These are phyloP conservation scores for Aspergillus sclerotialis DNA, from an alignment of 2,329 filamentous ascomycete genomes.

Conservation along the genomic window DNA sequence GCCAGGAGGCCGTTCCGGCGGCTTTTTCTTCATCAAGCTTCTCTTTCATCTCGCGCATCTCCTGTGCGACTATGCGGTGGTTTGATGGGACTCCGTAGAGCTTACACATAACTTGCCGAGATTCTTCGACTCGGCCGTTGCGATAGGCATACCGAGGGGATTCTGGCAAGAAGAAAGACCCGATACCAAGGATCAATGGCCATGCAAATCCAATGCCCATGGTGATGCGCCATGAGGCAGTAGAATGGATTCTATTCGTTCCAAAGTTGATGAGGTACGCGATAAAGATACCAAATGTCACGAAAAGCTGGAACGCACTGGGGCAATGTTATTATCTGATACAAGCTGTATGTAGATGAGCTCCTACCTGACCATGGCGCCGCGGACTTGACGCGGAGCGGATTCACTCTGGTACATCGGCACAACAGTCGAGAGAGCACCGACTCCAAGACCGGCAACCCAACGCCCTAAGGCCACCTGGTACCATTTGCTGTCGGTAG, in stretches of 20 bases:
- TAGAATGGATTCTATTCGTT: conserved; percentile 35
- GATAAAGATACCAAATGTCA: conserved; percentile 44
- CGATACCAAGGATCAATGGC: conserved; percentile 48
- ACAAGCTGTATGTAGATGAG: no score
- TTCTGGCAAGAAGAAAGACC: conserved; percentile 51
- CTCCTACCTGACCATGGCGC: conserved; percentile 36
- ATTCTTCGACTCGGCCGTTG: conserved; percentile 45
- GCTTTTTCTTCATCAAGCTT: conserved; percentile 52
- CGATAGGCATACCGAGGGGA: conserved; percentile 54
- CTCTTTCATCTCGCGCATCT: conserved; percentile 52
- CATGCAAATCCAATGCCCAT: conserved; percentile 55
- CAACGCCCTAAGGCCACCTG: conserved; percentile 41
- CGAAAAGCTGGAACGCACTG: conserved; percentile 44
- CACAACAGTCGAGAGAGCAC: conserved; percentile 40
- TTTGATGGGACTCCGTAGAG: conserved; percentile 51
- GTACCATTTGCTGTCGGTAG: conserved; percentile 35
- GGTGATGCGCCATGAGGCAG: conserved; percentile 41
- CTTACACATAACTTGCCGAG: conserved; percentile 46
- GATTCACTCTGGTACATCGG: conserved; percentile 45
- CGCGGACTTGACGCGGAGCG: conserved; percentile 40
- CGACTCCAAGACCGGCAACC: conserved; percentile 42
- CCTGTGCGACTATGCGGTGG: conserved; percentile 48
- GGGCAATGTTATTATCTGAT: no score
- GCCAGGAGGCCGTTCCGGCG: conserved; percentile 33
- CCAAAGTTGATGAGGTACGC: conserved; percentile 45